A percentile compares a stretch with the other conserved stretches of the same genome.
These are phyloP conservation scores for Lagenaria siceraria DNA, from an alignment of 306 rosid genomes.

Conservation along the genomic window DNA sequence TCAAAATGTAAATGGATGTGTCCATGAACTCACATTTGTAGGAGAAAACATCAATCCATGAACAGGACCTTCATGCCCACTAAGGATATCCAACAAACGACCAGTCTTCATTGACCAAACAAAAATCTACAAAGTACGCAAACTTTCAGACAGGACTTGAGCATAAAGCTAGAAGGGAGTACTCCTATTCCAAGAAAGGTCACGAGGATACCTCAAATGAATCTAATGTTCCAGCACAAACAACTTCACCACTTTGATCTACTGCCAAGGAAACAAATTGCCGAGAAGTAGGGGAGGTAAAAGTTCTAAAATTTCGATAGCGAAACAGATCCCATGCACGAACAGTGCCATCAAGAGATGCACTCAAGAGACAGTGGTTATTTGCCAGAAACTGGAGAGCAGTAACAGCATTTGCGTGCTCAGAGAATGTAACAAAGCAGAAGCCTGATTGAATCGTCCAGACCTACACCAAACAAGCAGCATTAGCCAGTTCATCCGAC, in stretches of 20 bases:
- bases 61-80: slow-evolving; percentile 97
- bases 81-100: slow-evolving; percentile 68
- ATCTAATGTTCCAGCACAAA: slow-evolving; percentile 92
- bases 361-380: slow-evolving; percentile 70
- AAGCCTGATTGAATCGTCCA: slow-evolving; percentile 85
- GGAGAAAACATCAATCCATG: slow-evolving; percentile 90
- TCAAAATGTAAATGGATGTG: not conserved
- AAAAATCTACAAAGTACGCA: slow-evolving; percentile 42
- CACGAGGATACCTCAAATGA: slow-evolving; percentile 61
- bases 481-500: not conserved
- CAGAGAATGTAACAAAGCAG: slow-evolving; percentile 80
- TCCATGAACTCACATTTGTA: slow-evolving; percentile 56
- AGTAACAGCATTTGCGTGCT: slow-evolving; percentile 78
- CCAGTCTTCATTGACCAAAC: slow-evolving; percentile 94
- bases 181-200: slow-evolving; percentile 1
- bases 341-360: slow-evolving; percentile 92
- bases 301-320: slow-evolving; percentile 71
- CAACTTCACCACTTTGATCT: slow-evolving; percentile 92
- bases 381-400: slow-evolving; percentile 84
- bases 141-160: not conserved
- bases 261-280: slow-evolving; percentile 87
- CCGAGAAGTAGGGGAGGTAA: slow-evolving; percentile 60
- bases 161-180: not conserved
- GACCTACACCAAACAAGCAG: slow-evolving; percentile 44
- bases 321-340: slow-evolving; percentile 93